phyloP scores from a whole-genome alignment of 2,329 filamentous ascomycete genomes.

The Nemania sp. region DNA sequence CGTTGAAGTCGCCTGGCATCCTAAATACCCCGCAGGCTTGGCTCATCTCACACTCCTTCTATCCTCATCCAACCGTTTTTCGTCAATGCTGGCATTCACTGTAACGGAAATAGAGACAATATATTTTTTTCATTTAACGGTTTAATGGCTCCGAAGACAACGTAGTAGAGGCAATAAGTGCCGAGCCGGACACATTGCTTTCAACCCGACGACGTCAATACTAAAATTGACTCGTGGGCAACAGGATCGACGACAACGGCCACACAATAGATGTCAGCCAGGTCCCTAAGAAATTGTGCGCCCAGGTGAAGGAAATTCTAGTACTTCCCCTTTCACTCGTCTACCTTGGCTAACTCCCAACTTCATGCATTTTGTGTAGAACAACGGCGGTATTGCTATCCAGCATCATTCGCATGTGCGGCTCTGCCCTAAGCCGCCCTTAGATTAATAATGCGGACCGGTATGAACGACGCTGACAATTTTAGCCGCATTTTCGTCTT shows the following conservation, averaged over 20 bases:
- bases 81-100: no score
- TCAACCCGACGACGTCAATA: neutral
- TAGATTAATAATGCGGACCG: conserved; percentile 4
- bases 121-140: neutral
- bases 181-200: neutral
- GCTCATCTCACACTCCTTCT: no score
- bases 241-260: neutral
- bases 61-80: no score
- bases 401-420: neutral
- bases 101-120: no score
- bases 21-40: no score
- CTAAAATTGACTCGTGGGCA: neutral
- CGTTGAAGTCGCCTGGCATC: no score
- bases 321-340: neutral
- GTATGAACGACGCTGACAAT: conserved; percentile 3
- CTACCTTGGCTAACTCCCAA: neutral
- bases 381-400: neutral
- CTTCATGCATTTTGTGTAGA: neutral
- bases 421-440: conserved; percentile 6
- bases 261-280: conserved; percentile 5
- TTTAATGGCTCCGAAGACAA: neutral
- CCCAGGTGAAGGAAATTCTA: conserved; percentile 1
- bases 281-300: conserved; percentile 1
- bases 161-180: neutral
- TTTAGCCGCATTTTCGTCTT: neutral